Percentiles rank a stretch among this genome's conserved stretches.
phyloP scores from a whole-genome alignment of 83 land plant genomes.

The Thuja plicata region DNA sequence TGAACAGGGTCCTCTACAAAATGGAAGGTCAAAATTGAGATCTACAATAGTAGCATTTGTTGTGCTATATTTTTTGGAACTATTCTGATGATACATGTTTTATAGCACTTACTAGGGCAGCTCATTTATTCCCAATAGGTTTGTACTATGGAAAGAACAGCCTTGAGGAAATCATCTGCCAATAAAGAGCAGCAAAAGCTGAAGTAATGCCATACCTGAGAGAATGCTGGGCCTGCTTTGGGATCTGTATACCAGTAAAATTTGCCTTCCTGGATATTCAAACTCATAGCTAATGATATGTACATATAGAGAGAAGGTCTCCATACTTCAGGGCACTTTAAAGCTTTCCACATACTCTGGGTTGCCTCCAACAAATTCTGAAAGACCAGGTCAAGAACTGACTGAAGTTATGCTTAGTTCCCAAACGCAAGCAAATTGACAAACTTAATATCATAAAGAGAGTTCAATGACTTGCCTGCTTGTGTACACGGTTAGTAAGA shows the following conservation, averaged over 20 bases:
- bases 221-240: conserved; percentile 61
- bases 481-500: conserved; percentile 34
- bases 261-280: conserved; percentile 72
- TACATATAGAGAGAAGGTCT: conserved; percentile 85
- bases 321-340: conserved; percentile 70
- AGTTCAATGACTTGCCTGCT: conserved; percentile 31
- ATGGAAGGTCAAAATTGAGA: not conserved
- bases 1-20: not conserved
- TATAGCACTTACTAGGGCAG: not conserved
- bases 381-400: conserved; percentile 39
- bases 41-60: not conserved
- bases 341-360: conserved; percentile 57
- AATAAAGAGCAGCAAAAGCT: not conserved
- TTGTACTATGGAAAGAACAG: too few species aligned
- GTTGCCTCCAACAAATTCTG: conserved; percentile 51
- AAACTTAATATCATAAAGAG: not conserved
- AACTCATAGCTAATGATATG: conserved; percentile 57
- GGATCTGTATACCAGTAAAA: conserved; percentile 86
- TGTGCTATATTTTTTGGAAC: not conserved
- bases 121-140: not conserved
- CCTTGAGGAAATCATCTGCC: not conserved
- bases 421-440: not conserved
- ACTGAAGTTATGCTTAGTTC: not conserved
- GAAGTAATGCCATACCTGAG: conserved; percentile 47
- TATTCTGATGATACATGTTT: too few species aligned